Evolutionary conservation across 2,329 filamentous ascomycete species (phyloP), one percentile per base, ranked within the genome.

Genomic region (Sporothrix globosa): DNA sequence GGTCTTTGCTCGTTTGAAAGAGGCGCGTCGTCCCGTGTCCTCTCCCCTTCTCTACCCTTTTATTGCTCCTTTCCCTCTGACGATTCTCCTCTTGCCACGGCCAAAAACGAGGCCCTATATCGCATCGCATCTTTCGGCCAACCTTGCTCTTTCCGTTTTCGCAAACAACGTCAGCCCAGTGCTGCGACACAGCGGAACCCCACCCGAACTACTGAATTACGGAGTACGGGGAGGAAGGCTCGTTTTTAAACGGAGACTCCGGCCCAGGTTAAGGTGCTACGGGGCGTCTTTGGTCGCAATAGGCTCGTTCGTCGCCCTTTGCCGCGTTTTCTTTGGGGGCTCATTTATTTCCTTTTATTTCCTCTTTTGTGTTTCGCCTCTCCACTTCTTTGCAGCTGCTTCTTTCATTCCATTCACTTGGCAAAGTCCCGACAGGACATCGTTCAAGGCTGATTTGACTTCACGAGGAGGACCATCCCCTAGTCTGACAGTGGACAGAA

Each of bases 1-100:
- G 58, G 44, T 19, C 58, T 63, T 46, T 63, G 39, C 39, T 21
- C 19, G 56, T 60, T 61, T 41, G 56, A 63, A 63, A 21, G 58
- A 63, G 39, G 50, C 60, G 69, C 66, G 71, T 46, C 34, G 71
- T 63, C 44, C 68, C 66, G 69, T 60, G 71, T 69, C 41, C 14
- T 66, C 50, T 39, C 50, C 44, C 41, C 27, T 44, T 69, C 24
- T 65, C 60, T 52, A 27, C 63, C 19, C 44, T 50, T 30, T 50
- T 19, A 9, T 34, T 52, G 17, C 34, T 46, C 27, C 24, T 1
- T 52, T 52, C 27, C 5, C 10, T 58, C 24, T 56, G 66, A 14
- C 52, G 52, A 70, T 70, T 54, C 46, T 53, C 44, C 54, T 58
- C 41, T 63, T 50, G 21, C 60, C 24, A 70, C 52, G 19, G 34